Conservation (phyloP, 2,329 filamentous ascomycete species). For the Colletotrichum chrysophilum region DNA sequence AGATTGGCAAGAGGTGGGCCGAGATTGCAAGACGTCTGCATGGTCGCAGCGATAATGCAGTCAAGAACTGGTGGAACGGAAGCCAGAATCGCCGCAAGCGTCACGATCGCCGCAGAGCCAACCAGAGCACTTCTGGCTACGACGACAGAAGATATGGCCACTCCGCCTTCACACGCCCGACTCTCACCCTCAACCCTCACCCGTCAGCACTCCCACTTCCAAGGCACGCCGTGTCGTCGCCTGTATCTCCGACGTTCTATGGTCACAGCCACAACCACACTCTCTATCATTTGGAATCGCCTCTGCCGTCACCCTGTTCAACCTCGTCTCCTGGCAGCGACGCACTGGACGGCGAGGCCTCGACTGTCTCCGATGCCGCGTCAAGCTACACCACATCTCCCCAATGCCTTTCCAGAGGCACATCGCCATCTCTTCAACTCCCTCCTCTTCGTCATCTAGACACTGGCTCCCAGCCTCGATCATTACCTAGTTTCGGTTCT, state of each 20-base stretch:
- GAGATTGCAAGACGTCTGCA: slow-evolving; percentile 85
- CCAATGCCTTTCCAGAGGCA: slow-evolving; percentile 36
- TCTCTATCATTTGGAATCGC: slow-evolving; percentile 33
- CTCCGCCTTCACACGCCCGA: slow-evolving; percentile 24
- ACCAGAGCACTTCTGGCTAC: slow-evolving; percentile 26
- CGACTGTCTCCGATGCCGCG: slow-evolving; percentile 72
- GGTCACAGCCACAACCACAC: slow-evolving; percentile 20
- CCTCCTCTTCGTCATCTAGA: slow-evolving; percentile 36
- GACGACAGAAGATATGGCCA: slow-evolving; percentile 16
- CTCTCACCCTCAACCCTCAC: slow-evolving; percentile 33
- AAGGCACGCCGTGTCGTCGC: slow-evolving; percentile 19
- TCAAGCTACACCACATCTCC: slow-evolving; percentile 69
- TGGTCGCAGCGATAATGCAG: slow-evolving; percentile 90
- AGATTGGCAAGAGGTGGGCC: slow-evolving; percentile 89
- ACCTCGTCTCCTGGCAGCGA: slow-evolving; percentile 58
- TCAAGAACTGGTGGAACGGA: slow-evolving; percentile 99
- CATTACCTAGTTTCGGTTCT: slow-evolving; percentile 33
- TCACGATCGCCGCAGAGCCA: slow-evolving; percentile 43
- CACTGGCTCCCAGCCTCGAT: slow-evolving; percentile 5
- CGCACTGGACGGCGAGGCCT: slow-evolving; percentile 66
- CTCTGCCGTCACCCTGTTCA: slow-evolving; percentile 40
- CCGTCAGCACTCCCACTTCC: slow-evolving; percentile 16
- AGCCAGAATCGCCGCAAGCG: slow-evolving; percentile 81
- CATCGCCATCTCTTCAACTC: slow-evolving; percentile 46
- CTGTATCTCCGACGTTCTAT: slow-evolving; percentile 20